phyloP scores from a whole-genome alignment of 2,329 filamentous ascomycete species.

The Pseudophaeomoniella oleicola region DNA sequence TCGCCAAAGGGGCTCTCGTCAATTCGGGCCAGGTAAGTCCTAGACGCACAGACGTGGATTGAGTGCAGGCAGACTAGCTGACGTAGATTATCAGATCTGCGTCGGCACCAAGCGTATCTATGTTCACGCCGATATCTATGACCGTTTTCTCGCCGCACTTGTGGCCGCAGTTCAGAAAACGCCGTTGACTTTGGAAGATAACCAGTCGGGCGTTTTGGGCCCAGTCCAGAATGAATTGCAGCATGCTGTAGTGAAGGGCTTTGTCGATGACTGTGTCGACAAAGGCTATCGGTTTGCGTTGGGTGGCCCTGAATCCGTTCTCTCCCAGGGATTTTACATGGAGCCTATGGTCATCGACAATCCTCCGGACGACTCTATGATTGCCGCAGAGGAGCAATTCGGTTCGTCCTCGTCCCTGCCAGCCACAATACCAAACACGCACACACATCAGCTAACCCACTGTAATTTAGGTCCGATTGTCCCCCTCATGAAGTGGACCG shows the following conservation, averaged over 20 bases:
- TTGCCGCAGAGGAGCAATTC: constrained; percentile 48
- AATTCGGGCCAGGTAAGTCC: constrained; percentile 42
- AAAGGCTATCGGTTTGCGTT: constrained; percentile 38
- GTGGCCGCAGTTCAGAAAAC: constrained; percentile 21
- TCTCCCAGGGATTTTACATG: constrained; percentile 40
- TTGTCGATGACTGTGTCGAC: constrained; percentile 40
- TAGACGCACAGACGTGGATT: too few relatives aligned
- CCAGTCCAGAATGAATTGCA: constrained; percentile 54
- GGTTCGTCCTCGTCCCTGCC: constrained; percentile 20
- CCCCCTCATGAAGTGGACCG: constrained; percentile 45
- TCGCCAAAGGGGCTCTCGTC: constrained; percentile 37
- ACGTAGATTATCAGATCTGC: too few relatives aligned
- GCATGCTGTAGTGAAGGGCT: constrained; percentile 42
- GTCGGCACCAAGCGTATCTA: constrained; percentile 40
- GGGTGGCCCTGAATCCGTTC: constrained; percentile 28
- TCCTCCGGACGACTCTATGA: constrained; percentile 38
- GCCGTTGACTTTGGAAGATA: constrained; percentile 17
- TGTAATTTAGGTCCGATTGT: constrained; percentile 38
- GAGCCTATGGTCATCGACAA: constrained; percentile 44
- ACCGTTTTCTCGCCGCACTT: constrained; percentile 31
- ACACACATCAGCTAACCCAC: not conserved
- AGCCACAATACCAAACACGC: not conserved
- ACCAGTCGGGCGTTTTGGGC: constrained; percentile 36
- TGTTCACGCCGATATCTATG: constrained; percentile 40
- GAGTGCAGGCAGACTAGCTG: too few relatives aligned